Percentiles rank a stretch among this genome's conserved stretches.
Evolutionary conservation across 768 basidiomycete genomes (phyloP).

Genomic region (Calocybe gangraenosa): DNA sequence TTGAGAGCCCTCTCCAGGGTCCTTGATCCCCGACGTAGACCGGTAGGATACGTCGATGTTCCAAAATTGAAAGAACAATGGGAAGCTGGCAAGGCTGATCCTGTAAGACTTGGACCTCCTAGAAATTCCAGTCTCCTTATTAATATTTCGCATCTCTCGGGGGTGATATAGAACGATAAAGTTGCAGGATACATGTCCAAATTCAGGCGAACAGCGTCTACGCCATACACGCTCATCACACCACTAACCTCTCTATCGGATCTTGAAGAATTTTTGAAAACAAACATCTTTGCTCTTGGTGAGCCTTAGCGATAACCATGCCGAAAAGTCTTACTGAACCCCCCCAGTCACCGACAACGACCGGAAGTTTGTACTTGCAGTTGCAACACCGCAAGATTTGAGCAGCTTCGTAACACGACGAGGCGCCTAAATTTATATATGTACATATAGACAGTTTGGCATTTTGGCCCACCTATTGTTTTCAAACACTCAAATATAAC

Average conservation of each 20-base stretch:
- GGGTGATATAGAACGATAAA: constrained; percentile 57
- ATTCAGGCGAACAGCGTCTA: constrained; percentile 60
- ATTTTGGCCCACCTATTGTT: background rate
- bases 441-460: background rate
- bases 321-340: background rate
- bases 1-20: constrained; percentile 45
- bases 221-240: constrained; percentile 78
- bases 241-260: constrained; percentile 76
- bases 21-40: constrained; percentile 64
- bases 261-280: constrained; percentile 72
- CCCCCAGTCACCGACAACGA: constrained; percentile 74
- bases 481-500: no score
- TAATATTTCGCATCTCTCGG: background rate
- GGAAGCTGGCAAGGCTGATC: constrained; percentile 67
- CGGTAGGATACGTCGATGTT: constrained; percentile 84
- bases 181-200: constrained; percentile 68
- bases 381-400: constrained; percentile 75
- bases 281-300: constrained; percentile 78
- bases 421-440: constrained; percentile 24
- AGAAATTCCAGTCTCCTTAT: background rate
- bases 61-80: constrained; percentile 70
- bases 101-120: constrained; percentile 51
- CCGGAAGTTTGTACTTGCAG: constrained; percentile 79
- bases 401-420: constrained; percentile 56
- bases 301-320: constrained; percentile 13